Evolutionary conservation across 2,329 filamentous ascomycete species (phyloP).

Genomic region (Aspergillus chevalieri): DNA sequence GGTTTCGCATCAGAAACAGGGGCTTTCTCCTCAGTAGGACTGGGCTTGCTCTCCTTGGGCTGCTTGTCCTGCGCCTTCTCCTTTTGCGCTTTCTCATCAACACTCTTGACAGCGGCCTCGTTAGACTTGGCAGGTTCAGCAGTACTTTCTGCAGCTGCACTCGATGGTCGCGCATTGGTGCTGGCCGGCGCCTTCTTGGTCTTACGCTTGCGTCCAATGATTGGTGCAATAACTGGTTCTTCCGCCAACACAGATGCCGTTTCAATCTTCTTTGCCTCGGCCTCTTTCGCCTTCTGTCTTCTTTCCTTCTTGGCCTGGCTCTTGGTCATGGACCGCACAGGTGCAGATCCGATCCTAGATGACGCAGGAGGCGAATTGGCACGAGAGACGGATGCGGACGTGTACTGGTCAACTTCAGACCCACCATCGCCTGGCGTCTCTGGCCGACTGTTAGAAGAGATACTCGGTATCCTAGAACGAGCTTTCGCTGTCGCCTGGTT

Average conservation of each 20-base stretch:
- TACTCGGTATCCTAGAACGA: constrained; percentile 31
- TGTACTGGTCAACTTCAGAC: constrained; percentile 54
- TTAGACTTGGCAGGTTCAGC: constrained; percentile 11
- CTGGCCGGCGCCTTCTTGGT: constrained; percentile 40
- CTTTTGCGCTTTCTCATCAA: constrained; percentile 20
- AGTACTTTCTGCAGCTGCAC: constrained; percentile 6
- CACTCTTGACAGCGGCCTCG: constrained; percentile 14
- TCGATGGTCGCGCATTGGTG: constrained; percentile 15
- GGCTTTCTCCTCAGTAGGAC: constrained; percentile 16
- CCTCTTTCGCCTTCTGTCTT: constrained; percentile 44
- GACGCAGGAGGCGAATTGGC: constrained; percentile 52
- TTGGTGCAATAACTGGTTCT: constrained; percentile 54
- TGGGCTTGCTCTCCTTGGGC: constrained; percentile 14
- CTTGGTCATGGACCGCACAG: constrained; percentile 55
- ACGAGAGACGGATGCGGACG: constrained; percentile 54
- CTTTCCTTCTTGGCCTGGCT: constrained; percentile 57
- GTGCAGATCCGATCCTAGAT: constrained; percentile 53
- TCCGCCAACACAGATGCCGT: constrained; percentile 32
- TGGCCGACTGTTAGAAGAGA: constrained; percentile 54
- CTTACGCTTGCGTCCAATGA: constrained; percentile 59
- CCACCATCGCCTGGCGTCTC: constrained; percentile 55
- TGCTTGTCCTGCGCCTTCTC: constrained; percentile 19
- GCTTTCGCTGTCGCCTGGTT: constrained; percentile 24
- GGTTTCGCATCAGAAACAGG: constrained; percentile 13
- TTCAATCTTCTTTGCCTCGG: constrained; percentile 40